Percentiles rank a stretch among this genome's conserved stretches.
Evolutionary conservation across 2,329 filamentous ascomycete species (phyloP).

Genomic region (Blastomyces percursus): DNA sequence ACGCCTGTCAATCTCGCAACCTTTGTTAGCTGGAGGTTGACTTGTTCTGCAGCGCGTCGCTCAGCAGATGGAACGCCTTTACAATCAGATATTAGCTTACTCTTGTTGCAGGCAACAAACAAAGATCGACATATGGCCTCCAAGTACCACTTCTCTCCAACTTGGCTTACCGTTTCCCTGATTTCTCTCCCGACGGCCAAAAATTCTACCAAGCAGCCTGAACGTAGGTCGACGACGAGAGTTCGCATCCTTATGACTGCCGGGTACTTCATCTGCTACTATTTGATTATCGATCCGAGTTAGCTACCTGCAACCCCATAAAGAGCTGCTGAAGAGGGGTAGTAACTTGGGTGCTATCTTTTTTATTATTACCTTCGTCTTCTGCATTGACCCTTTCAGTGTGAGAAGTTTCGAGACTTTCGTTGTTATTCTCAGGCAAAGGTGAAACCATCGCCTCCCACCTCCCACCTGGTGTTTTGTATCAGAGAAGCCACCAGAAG

Average conservation of each 20-base stretch:
- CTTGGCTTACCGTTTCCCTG: not conserved
- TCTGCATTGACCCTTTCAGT: not conserved
- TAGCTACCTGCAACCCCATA: not conserved
- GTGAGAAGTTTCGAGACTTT: not conserved
- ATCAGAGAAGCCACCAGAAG: not conserved
- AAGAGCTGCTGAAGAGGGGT: not conserved
- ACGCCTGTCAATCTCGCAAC: not conserved
- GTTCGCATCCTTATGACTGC: not conserved
- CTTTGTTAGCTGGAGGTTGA: not conserved
- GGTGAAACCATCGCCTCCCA: not conserved
- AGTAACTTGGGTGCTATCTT: not conserved
- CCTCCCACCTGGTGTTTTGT: not conserved
- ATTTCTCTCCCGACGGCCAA: not conserved
- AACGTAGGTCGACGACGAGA: not conserved
- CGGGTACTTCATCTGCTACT: not conserved
- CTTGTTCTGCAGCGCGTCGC: not conserved
- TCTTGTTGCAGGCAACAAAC: not conserved
- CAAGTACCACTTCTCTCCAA: not conserved
- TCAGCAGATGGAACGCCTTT: not conserved
- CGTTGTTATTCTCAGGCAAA: not conserved
- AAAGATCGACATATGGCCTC: no score
- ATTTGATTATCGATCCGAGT: not conserved
- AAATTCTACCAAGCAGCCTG: not conserved
- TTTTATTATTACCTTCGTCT: not conserved
- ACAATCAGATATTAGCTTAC: not conserved